Evolutionary conservation across 305 asterid species (phyloP).

Genomic region (Fraxinus velutina): DNA sequence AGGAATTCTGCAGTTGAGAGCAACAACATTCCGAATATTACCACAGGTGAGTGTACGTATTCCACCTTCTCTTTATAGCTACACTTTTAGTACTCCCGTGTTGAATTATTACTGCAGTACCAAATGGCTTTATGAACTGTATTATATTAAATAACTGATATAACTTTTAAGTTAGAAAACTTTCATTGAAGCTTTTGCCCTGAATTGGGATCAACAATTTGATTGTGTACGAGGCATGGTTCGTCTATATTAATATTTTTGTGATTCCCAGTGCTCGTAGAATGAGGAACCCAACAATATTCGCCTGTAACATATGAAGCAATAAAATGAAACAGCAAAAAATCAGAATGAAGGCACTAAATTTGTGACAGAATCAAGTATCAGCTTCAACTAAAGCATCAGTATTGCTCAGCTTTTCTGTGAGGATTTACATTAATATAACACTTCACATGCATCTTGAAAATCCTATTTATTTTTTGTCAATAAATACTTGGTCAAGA

Average conservation of each 20-base stretch:
- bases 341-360: constrained; percentile 1
- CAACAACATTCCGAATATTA: constrained; percentile 6
- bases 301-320: not conserved
- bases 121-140: not conserved
- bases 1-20: constrained; percentile 16
- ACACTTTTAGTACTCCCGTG: not conserved
- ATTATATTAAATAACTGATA: not conserved
- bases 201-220: constrained; percentile 7
- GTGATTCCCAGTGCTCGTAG: not conserved
- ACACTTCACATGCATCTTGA: not conserved
- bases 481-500: not conserved
- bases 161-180: constrained; percentile 3
- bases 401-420: not conserved
- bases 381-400: not conserved
- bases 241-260: not conserved
- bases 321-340: not conserved
- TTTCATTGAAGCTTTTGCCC: constrained; percentile 4
- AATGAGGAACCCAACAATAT: not conserved
- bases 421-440: not conserved
- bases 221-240: not conserved
- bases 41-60: constrained; percentile 26
- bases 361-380: not conserved
- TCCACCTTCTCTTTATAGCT: constrained; percentile 3
- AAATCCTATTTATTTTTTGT: not conserved
- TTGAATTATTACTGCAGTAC: not conserved